A percentile compares a stretch with the other conserved stretches of the same genome.
These are phyloP conservation scores for Colletotrichum tabaci DNA, from an alignment of 2,329 filamentous ascomycete species.

Conservation along the genomic window DNA sequence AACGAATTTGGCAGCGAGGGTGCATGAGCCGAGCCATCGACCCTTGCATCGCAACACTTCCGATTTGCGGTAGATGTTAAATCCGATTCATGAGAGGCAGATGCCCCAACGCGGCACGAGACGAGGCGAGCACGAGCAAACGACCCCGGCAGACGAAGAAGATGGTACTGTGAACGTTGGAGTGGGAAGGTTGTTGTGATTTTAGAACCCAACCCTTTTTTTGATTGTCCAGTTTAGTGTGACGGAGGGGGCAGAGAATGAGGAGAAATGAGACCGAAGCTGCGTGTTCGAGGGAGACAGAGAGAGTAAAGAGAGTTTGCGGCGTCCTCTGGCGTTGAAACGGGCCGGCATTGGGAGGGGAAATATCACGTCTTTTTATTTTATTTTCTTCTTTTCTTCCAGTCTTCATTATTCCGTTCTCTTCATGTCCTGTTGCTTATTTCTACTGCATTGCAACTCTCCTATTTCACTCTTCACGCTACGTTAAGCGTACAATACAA, in stretches of 20 bases:
- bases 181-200: neutral
- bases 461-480: neutral
- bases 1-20: conserved; percentile 96
- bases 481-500: conserved; percentile 23
- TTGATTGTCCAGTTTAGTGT: neutral
- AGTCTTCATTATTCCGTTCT: no score
- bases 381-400: neutral
- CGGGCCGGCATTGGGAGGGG: conserved; percentile 37
- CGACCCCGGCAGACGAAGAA: neutral
- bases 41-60: neutral
- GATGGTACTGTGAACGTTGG: neutral
- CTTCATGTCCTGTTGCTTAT: neutral
- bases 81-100: neutral
- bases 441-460: conserved; percentile 30
- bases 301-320: conserved; percentile 8
- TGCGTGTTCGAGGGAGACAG: neutral
- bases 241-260: conserved; percentile 9
- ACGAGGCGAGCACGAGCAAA: neutral
- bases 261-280: conserved; percentile 6
- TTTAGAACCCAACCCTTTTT: neutral
- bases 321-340: conserved; percentile 41
- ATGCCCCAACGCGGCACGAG: neutral
- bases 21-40: conserved; percentile 53
- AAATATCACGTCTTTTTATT: conserved; percentile 19
- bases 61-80: neutral